Base-by-base conservation (phyloP, 306 rosid species). In the Corylus avellana region DNA sequence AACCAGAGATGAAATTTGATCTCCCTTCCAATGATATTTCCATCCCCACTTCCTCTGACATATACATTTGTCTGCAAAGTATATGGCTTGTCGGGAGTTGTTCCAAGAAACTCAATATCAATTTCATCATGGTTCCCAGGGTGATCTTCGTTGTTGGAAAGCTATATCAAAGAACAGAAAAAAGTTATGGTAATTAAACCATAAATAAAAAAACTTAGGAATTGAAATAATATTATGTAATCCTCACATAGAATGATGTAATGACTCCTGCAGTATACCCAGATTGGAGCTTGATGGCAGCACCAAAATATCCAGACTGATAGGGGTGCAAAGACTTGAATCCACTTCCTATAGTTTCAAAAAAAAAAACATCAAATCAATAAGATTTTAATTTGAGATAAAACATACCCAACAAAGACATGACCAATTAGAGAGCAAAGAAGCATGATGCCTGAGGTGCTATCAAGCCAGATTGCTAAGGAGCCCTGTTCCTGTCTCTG, bases 241-340 rank as follows among this genome's bases (percentile, higher is more conserved):
- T 81, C 16, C 98, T 89, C 82, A 91, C 98, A 16, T 95, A 95
- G 64, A 93, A 75, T 68, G 88, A 89, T 74, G 98, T 95, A 46
- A 88, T 84, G 70, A 95, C 93, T 77, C 99, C 99, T 0, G 97
- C 99, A 10, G 98, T 95, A 29, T 95, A 93, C 50, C 98, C 98
- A 0, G 92, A 63, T 27, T 95, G 99, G 50, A 91, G 93, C 83
- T 93, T 95, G 55, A 95, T 78, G 29, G 94, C 85, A 80, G 88
- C 88, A 70, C 93, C 93, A 20, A 95, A 93, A 69, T 91, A 93
- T 48, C 99, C 99, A n/a, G 94, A 91, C 49, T 50, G 73, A 54
- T 93, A 95, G 0, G 92, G 58, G 22, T 67, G 86, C 44, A 78
- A 73, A 5, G 99, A 95, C 87, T 91, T 93, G 88, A 90, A 95